These are phyloP conservation scores for Butyriboletus appendiculatus DNA, from an alignment of 1,284 basidiomycete species.

Conservation along the genomic window DNA sequence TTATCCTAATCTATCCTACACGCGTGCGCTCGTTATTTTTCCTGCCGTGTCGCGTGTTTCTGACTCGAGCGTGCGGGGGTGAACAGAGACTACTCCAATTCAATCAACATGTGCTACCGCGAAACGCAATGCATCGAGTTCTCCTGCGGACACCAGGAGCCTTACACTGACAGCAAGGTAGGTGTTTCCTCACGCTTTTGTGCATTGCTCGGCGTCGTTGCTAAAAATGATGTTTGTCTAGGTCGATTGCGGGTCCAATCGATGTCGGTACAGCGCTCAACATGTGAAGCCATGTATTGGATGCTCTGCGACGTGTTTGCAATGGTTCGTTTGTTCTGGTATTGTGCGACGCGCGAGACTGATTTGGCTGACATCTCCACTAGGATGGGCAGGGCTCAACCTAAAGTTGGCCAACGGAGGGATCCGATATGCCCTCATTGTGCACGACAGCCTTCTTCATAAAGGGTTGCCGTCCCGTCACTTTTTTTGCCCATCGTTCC, in stretches of 20 bases:
- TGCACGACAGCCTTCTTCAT: constrained; percentile 13
- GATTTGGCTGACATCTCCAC: constrained; percentile 10
- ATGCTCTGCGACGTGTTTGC: constrained; percentile 38
- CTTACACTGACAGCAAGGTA: constrained; percentile 33
- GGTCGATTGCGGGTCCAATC: constrained; percentile 41
- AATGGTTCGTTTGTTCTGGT: constrained; percentile 30
- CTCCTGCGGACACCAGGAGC: constrained; percentile 27
- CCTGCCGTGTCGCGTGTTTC: constrained; percentile 3
- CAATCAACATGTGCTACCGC: constrained; percentile 30
- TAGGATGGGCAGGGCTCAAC: constrained; percentile 27
- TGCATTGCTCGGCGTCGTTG: constrained; percentile 9
- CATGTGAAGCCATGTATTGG: constrained; percentile 36
- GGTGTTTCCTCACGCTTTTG: neutral
- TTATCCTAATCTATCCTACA: constrained; percentile 27
- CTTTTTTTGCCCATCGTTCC: neutral
- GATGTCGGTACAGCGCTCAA: constrained; percentile 42
- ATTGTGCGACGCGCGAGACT: neutral
- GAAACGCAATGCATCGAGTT: constrained; percentile 28
- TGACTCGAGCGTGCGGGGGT: constrained; percentile 13
- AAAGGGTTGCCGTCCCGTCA: neutral
- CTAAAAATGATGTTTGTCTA: constrained; percentile 26
- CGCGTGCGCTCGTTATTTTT: constrained; percentile 14
- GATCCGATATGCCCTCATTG: constrained; percentile 27
- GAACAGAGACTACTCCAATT: constrained; percentile 13
- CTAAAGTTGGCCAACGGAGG: constrained; percentile 20